Evolutionary conservation across 768 basidiomycete genomes (phyloP), one percentile per base, ranked within the genome.

Genomic region (Russula foetens): DNA sequence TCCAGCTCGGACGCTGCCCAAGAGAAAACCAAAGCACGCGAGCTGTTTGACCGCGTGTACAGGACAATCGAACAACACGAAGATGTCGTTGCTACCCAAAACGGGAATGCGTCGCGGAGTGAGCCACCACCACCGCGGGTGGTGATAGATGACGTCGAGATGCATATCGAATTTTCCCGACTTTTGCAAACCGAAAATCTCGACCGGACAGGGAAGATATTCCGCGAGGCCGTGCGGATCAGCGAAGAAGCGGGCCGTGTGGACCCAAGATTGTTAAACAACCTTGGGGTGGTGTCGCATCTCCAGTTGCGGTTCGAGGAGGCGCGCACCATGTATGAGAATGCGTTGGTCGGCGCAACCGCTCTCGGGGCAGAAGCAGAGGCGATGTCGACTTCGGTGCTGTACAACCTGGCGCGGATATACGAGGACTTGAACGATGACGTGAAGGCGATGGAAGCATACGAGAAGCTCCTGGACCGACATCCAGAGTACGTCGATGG

Each of bases 401-500:
- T 94, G 47, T 98, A 92, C 74, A 99, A 99, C 69, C 83, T 98
- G 24, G 97, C 90, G 0, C 78, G 94, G 59, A 86, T 89, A 17
- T 95, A 93, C 67, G 97, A 99, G 71, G 92, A 93, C 49, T 77
- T 82, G 55, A 88, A 88, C 1, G 86, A 91, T 38, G 78, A 80
- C 5, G 77, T 73, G 1, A 78, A 86, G 62, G 95, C 96, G 2
- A 85, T 80, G 63, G 90, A 88, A 65, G 92, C 91, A 1, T 98
- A 95, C 67, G 83, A 86, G 50, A 92, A 93, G 72, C 77, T 98
- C 9, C 73, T 98, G 38, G 75, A 83, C n/a, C 80, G 88, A 55
- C 96, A 98, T 77, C 92, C 95, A 1, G 97, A 98, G 74, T 98
- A 96, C 70, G 82, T 94, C 24, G 96, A 98, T 70, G 96, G 95